Evolutionary conservation across 1,284 basidiomycete genomes (phyloP).

Genomic region (Ganoderma sinense): DNA sequence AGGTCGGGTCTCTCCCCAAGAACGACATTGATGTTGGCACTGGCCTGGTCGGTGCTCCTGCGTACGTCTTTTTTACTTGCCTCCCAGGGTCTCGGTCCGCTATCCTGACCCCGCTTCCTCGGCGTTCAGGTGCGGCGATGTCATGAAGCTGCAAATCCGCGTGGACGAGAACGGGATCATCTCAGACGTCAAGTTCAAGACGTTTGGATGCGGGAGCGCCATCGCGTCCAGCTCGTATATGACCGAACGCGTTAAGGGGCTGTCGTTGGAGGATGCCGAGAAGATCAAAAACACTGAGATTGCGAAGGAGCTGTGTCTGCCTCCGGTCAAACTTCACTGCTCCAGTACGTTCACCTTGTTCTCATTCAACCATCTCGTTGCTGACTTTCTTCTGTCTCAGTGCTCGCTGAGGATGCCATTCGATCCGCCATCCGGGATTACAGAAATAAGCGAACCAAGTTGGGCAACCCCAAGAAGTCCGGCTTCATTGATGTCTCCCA

Average conservation of each 20-base stretch:
- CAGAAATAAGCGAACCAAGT: conserved; percentile 74
- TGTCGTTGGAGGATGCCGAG: conserved; percentile 93
- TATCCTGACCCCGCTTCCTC: conserved; percentile 28
- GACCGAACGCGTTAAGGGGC: conserved; percentile 97
- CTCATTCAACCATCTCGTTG: conserved; percentile 14
- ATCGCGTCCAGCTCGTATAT: conserved; percentile 97
- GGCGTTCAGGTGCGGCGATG: conserved; percentile 78
- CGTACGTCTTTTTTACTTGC: conserved; percentile 63
- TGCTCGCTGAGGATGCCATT: conserved; percentile 99
- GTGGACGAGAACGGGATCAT: conserved; percentile 96
- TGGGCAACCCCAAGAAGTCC: conserved; percentile 58
- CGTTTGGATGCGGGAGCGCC: conserved; percentile 96
- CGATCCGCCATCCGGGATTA: conserved; percentile 95
- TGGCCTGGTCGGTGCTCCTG: conserved; percentile 97
- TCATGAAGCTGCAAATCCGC: conserved; percentile 99
- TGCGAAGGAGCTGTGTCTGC: conserved; percentile 94
- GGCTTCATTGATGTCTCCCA: conserved; percentile 85
- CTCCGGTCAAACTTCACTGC: conserved; percentile 96
- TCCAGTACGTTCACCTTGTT: conserved; percentile 65
- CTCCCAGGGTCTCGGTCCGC: conserved; percentile 7
- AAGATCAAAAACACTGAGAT: conserved; percentile 99
- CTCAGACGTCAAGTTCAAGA: conserved; percentile 99
- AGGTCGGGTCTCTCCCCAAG: conserved; percentile 97
- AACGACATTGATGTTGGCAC: conserved; percentile 93
- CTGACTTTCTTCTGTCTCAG: conserved; percentile 46